A percentile compares a stretch with the other conserved stretches of the same genome.
phyloP scores from a whole-genome alignment of 768 basidiomycete genomes.

The Suillus discolor region DNA sequence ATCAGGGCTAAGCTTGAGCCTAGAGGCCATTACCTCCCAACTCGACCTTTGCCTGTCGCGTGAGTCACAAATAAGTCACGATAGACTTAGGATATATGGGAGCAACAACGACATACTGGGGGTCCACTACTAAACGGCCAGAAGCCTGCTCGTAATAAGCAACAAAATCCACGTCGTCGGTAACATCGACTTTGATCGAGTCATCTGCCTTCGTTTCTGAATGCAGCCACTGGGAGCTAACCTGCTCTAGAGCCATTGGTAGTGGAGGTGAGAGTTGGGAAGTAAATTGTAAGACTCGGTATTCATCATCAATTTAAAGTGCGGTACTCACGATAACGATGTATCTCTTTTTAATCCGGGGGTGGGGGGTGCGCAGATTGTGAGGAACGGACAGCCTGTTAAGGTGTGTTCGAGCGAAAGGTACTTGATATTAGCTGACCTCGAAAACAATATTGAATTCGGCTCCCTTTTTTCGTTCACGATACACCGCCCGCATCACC shows the following conservation, averaged over 20 bases:
- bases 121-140: conserved; percentile 64
- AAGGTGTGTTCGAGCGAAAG: too few relatives aligned
- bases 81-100: too few relatives aligned
- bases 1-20: conserved; percentile 47
- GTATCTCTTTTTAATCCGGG: neutral
- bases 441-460: too few relatives aligned
- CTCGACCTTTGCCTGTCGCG: conserved; percentile 50
- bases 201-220: neutral
- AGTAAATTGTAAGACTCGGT: neutral
- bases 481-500: too few relatives aligned
- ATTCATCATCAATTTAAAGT: neutral
- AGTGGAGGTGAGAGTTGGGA: neutral
- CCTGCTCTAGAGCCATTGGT: neutral
- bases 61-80: neutral
- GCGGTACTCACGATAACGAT: neutral
- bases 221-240: neutral
- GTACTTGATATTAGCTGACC: too few relatives aligned
- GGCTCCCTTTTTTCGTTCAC: too few relatives aligned
- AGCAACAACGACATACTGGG: conserved; percentile 43
- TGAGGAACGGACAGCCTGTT: neutral
- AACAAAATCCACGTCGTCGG: conserved; percentile 35
- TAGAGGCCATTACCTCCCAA: conserved; percentile 48
- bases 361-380: neutral
- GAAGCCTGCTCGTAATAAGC: conserved; percentile 56
- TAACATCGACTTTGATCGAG: neutral